A percentile compares a stretch with the other conserved stretches of the same genome.
These are phyloP conservation scores for Debaryomyces castellii DNA, from an alignment of 805 yeast genomes.

Conservation along the genomic window DNA sequence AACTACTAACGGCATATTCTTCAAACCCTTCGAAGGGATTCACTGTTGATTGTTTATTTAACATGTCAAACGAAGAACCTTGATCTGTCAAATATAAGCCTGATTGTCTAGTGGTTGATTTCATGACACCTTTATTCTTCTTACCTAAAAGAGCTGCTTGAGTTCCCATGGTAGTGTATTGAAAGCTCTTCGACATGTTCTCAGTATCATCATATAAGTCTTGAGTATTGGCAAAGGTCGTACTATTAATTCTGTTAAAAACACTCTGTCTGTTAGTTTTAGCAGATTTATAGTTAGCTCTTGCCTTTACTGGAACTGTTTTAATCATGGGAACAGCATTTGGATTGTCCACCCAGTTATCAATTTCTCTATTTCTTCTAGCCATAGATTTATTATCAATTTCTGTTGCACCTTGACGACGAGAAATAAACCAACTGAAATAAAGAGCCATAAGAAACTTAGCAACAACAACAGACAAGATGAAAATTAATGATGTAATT, in stretches of 20 bases:
- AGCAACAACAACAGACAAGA: slow-evolving; percentile 71
- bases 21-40: slow-evolving; percentile 36
- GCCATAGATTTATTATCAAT: slow-evolving; percentile 60
- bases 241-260: slow-evolving; percentile 33
- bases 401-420: slow-evolving; percentile 74
- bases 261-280: slow-evolving; percentile 42
- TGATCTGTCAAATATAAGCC: slow-evolving; percentile 29
- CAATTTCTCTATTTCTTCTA: slow-evolving; percentile 65
- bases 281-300: slow-evolving; percentile 47
- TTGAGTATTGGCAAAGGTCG: slow-evolving; percentile 39
- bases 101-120: slow-evolving; percentile 25
- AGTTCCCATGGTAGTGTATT: slow-evolving; percentile 63
- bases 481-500: slow-evolving; percentile 77
- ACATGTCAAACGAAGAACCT: slow-evolving; percentile 34
- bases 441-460: slow-evolving; percentile 87
- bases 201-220: slow-evolving; percentile 36
- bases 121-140: slow-evolving; percentile 13
- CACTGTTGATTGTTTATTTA: slow-evolving; percentile 29
- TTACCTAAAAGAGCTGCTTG: slow-evolving; percentile 47
- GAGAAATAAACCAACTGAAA: slow-evolving; percentile 76
- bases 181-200: slow-evolving; percentile 39
- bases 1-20: slow-evolving; percentile 38
- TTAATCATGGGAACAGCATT: slow-evolving; percentile 41
- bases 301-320: slow-evolving; percentile 48
- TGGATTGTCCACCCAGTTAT: slow-evolving; percentile 78